Conservation (phyloP, 345 rosid species). For the Combretum micranthum region DNA sequence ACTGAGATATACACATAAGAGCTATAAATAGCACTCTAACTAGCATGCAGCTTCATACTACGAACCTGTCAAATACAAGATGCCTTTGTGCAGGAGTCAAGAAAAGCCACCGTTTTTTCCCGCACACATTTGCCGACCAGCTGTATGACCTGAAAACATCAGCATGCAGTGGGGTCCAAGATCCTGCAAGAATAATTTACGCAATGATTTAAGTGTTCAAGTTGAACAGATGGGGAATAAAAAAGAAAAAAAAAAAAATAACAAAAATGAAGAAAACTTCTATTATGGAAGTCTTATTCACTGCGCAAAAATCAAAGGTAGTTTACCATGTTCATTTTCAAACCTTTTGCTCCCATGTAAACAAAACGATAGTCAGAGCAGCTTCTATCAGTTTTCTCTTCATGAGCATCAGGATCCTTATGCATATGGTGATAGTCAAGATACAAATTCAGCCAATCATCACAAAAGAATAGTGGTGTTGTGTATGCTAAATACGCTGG, state of each 20-base stretch:
- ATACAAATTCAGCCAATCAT: slow-evolving; percentile 92
- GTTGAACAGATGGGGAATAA: not conserved
- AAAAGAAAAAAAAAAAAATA: slow-evolving; percentile 3
- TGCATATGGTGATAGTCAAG: slow-evolving; percentile 71
- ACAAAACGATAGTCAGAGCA: slow-evolving; percentile 96
- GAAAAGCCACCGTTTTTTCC: slow-evolving; percentile 79
- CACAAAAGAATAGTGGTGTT: slow-evolving; percentile 54
- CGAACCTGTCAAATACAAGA: slow-evolving; percentile 78
- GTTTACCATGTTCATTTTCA: slow-evolving; percentile 13
- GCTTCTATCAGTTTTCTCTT: slow-evolving; percentile 50
- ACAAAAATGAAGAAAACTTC: slow-evolving; percentile 4
- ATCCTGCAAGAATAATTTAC: slow-evolving; percentile 46
- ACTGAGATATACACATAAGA: too few species aligned
- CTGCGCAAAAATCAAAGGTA: too few species aligned
- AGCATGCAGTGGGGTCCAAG: slow-evolving; percentile 97
- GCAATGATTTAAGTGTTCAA: slow-evolving; percentile 7
- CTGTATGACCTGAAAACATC: slow-evolving; percentile 95
- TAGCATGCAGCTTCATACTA: not conserved
- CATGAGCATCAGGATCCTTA: slow-evolving; percentile 33
- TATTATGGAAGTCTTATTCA: not conserved
- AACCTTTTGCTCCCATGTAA: slow-evolving; percentile 95
- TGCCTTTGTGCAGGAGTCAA: slow-evolving; percentile 62
- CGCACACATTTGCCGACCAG: slow-evolving; percentile 94
- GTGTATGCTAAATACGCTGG: slow-evolving; percentile 66
- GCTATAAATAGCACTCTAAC: too few species aligned